Evolutionary conservation across 495 filamentous ascomycete genomes (phyloP).

Genomic region (Penicillium samsonianum): DNA sequence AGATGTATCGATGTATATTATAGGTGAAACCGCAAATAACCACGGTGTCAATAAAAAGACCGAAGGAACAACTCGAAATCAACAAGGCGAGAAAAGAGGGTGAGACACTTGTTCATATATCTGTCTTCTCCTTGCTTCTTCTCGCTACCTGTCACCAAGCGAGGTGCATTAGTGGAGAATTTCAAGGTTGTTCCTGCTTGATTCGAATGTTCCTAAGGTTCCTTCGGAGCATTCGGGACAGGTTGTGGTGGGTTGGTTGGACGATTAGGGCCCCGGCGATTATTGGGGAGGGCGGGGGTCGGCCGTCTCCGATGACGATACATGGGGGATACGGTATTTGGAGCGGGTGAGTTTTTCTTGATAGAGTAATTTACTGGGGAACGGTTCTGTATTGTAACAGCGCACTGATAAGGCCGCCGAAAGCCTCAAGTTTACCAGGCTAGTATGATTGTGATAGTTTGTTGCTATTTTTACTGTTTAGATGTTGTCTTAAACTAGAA

Average conservation of each 20-base stretch:
- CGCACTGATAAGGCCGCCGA: not conserved
- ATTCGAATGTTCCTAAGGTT: not conserved
- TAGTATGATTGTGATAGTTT: not conserved
- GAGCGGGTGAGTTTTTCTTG: not conserved
- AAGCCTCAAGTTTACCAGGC: not conserved
- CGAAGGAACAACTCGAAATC: not conserved
- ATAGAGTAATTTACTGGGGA: not conserved
- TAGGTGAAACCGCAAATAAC: not conserved
- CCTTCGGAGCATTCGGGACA: no score
- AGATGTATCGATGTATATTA: not conserved
- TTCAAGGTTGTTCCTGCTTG: constrained; percentile 1
- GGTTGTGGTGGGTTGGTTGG: not conserved
- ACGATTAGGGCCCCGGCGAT: not conserved
- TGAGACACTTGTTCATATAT: not conserved
- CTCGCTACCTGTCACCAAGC: not conserved
- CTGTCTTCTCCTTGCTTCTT: not conserved
- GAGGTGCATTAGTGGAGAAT: not conserved
- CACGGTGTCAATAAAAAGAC: not conserved
- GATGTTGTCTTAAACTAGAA: not conserved
- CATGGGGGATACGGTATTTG: constrained; percentile 1
- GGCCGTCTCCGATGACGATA: constrained; percentile 30
- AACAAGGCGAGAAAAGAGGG: not conserved
- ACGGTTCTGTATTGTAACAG: constrained; percentile 9
- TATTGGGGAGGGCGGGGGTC: constrained; percentile 21
- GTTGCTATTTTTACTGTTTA: not conserved